phyloP scores from a whole-genome alignment of 2,329 filamentous ascomycete species.

The Pseudocercospora cruenta region DNA sequence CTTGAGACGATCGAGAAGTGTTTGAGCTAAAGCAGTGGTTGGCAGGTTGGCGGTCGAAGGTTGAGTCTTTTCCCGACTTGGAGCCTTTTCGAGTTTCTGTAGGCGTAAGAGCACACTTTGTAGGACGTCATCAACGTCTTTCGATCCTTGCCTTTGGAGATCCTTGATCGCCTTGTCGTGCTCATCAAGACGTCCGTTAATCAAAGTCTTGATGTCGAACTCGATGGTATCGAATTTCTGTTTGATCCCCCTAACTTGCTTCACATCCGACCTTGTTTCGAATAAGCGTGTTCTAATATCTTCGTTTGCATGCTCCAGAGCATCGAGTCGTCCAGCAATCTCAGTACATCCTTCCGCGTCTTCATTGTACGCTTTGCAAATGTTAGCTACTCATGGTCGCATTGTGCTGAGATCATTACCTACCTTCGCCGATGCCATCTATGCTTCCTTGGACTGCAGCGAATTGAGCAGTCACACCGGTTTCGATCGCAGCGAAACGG shows the following conservation, averaged over 20 bases:
- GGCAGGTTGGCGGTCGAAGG: background rate
- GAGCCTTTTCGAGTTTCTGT: constrained; percentile 3
- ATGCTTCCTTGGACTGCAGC: background rate
- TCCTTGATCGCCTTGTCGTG: background rate
- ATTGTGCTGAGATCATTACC: background rate
- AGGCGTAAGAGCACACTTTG: background rate
- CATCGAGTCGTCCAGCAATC: background rate
- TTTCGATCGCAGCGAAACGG: background rate
- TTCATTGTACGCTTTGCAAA: background rate
- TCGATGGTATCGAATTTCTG: background rate
- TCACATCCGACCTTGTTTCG: background rate
- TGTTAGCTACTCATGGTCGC: background rate
- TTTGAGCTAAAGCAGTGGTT: background rate
- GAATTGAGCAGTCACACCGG: too few species aligned
- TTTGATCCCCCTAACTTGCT: background rate
- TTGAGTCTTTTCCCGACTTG: background rate
- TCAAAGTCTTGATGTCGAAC: constrained; percentile 1
- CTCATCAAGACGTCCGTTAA: background rate
- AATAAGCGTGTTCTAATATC: background rate
- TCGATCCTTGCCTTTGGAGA: background rate
- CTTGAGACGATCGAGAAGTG: constrained; percentile 2
- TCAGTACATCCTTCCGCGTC: background rate
- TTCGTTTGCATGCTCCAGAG: background rate
- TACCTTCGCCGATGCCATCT: background rate
- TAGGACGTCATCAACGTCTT: background rate